Percentiles rank a stretch among this genome's conserved stretches.
These are phyloP conservation scores for Tilletia indica DNA, from an alignment of 1,284 basidiomycete species.

Conservation along the genomic window DNA sequence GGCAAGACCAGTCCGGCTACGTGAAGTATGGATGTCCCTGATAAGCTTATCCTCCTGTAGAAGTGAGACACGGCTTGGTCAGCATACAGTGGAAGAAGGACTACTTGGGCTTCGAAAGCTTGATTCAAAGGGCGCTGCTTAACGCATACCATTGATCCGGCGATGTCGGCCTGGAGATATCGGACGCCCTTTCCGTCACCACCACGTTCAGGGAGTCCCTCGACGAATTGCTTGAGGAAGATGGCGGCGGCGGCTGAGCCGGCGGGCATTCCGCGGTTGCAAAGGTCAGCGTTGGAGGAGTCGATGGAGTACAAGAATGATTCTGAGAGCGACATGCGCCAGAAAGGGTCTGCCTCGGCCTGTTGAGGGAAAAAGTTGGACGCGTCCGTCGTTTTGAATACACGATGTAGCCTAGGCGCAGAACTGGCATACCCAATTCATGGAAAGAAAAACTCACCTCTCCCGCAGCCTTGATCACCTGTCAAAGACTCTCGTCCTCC, in stretches of 20 bases:
- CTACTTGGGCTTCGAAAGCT: too few relatives aligned
- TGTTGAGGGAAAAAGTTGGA: conserved; percentile 35
- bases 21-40: too few relatives aligned
- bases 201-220: conserved; percentile 47
- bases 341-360: conserved; percentile 62
- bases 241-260: conserved; percentile 79
- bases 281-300: conserved; percentile 75
- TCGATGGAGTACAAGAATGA: conserved; percentile 75
- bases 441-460: conserved; percentile 48
- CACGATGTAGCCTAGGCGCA: too few relatives aligned
- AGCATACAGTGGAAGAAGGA: too few relatives aligned
- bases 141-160: conserved; percentile 67
- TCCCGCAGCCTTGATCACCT: conserved; percentile 69
- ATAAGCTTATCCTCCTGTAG: too few relatives aligned
- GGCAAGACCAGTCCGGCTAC: too few relatives aligned
- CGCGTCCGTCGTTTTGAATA: too few relatives aligned
- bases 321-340: conserved; percentile 66
- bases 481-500: conserved; percentile 66
- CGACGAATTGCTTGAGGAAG: conserved; percentile 74
- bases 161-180: conserved; percentile 66
- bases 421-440: too few relatives aligned
- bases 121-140: too few relatives aligned
- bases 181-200: conserved; percentile 30
- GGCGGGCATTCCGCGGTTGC: conserved; percentile 72
- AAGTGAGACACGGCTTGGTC: too few relatives aligned